These are phyloP conservation scores for Arthrobotrys sphaeroides DNA, from an alignment of 2,329 filamentous ascomycete genomes.

Conservation along the genomic window DNA sequence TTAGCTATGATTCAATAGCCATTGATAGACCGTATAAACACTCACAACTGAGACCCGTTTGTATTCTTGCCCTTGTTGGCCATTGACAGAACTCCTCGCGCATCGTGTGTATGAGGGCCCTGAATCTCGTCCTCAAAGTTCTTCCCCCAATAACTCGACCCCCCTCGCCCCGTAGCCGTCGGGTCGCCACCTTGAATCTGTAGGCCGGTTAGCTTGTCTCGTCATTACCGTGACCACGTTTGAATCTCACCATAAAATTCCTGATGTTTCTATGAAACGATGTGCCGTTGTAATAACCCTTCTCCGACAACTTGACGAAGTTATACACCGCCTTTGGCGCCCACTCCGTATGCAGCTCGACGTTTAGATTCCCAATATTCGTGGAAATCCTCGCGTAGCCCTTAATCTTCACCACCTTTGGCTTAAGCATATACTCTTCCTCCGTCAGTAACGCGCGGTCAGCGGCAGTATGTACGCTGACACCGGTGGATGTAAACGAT, in stretches of 20 bases:
- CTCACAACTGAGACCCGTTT: conserved; percentile 84
- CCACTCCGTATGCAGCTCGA: conserved; percentile 89
- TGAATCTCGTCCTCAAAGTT: conserved; percentile 95
- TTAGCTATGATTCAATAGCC: background rate
- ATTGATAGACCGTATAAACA: conserved; percentile 58
- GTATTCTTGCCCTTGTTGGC: conserved; percentile 99
- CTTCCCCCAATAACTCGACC: conserved; percentile 89
- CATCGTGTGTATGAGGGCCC: conserved; percentile 83
- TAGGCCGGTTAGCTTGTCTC: background rate
- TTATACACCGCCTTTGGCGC: conserved; percentile 97
- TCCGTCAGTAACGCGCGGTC: conserved; percentile 87
- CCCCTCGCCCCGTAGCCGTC: conserved; percentile 89
- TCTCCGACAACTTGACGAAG: conserved; percentile 85
- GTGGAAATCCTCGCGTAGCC: conserved; percentile 93
- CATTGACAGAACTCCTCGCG: conserved; percentile 85
- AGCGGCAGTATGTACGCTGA: conserved; percentile 89
- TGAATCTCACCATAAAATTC: conserved; percentile 76
- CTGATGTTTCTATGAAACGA: conserved; percentile 92
- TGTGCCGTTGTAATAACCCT: conserved; percentile 86
- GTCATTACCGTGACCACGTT: background rate
- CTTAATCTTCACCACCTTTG: conserved; percentile 85
- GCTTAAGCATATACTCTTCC: conserved; percentile 96
- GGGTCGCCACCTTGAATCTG: conserved; percentile 91
- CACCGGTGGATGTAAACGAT: conserved; percentile 91
- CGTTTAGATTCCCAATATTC: conserved; percentile 81